Base-by-base conservation (phyloP, 331 rosid species). In the Rosa hybrid region DNA sequence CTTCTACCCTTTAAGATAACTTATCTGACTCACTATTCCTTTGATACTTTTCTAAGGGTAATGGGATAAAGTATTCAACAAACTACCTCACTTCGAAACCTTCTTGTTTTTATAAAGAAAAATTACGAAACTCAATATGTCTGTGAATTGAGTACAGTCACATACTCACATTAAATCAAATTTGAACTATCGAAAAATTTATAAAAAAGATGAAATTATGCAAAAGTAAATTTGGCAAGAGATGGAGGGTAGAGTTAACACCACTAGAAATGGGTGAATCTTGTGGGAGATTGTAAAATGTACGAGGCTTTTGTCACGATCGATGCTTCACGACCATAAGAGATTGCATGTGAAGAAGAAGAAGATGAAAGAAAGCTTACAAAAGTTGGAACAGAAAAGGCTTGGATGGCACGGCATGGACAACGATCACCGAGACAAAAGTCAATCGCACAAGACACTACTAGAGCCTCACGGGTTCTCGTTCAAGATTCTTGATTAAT, bases 261-360 rank as follows among this genome's bases (percentile, higher is more conserved):
- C 8, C 4, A 3, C 0, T 57, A n/a, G 57, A 11, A 13, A 11
- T 9, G 41, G 39, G 56, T 68, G 62, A 64, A 48, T 46, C 65
- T 64, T 77, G 20, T 16, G 23, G 7, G 63, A 77, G 25, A 64
- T 77, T 38, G 39, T 34, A 23, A 12, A 16, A 77, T 59, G 74
- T 34, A 20, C 41, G 18, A 65, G 0, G 21, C 20, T 12, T 77
- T 34, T 65, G 81, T 50, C 67, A 20, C 5, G 67, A 67, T 11
- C 39, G 23, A 20, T 45, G n/a, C 5, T 20, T 18, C 54, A 27
- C 16, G 30, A n/a, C 21, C 59, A 44, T 16, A 16, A 5, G 59
- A 16, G 59, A 0, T 53, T 59, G 73, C 80, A 77, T 77, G 80
- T 77, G 80, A 77, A 16, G 50, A 9, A 5, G 45, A 65, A 39